phyloP scores from a whole-genome alignment of 2,329 filamentous ascomycete species.

The Lithohypha guttulata region DNA sequence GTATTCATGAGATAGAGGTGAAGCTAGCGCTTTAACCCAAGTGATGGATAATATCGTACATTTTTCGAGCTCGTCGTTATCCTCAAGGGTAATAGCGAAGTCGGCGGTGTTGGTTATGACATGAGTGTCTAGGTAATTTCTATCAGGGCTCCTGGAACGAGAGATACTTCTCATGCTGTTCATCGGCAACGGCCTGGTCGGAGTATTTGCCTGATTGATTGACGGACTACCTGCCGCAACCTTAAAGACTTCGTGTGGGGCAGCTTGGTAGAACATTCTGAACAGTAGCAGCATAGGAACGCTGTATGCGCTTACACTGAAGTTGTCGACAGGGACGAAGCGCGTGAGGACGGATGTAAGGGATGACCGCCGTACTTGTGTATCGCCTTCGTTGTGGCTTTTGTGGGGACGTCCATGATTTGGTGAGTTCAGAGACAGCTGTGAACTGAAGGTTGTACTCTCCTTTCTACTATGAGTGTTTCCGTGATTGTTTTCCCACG shows the following conservation, averaged over 20 bases:
- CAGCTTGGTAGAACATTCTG: constrained; percentile 17
- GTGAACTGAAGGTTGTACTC: too few relatives aligned
- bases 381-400: too few relatives aligned
- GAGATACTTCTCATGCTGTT: background rate
- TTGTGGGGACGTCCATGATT: too few relatives aligned
- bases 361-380: too few relatives aligned
- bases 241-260: constrained; percentile 8
- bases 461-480: too few relatives aligned
- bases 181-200: too few relatives aligned
- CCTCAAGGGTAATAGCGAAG: background rate
- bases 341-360: too few relatives aligned
- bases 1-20: constrained; percentile 19
- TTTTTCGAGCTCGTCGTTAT: background rate
- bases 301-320: constrained; percentile 16
- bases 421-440: too few relatives aligned
- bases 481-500: too few relatives aligned
- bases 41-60: constrained; percentile 15
- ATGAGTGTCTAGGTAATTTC: background rate
- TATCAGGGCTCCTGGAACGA: background rate
- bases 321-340: constrained; percentile 12
- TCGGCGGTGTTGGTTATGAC: background rate
- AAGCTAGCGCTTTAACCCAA: constrained; percentile 20
- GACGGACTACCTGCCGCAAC: background rate
- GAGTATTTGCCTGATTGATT: background rate
- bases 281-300: constrained; percentile 14